phyloP scores from a whole-genome alignment of 352 stramenopile genomes.

The Sclerospora graminicola region DNA sequence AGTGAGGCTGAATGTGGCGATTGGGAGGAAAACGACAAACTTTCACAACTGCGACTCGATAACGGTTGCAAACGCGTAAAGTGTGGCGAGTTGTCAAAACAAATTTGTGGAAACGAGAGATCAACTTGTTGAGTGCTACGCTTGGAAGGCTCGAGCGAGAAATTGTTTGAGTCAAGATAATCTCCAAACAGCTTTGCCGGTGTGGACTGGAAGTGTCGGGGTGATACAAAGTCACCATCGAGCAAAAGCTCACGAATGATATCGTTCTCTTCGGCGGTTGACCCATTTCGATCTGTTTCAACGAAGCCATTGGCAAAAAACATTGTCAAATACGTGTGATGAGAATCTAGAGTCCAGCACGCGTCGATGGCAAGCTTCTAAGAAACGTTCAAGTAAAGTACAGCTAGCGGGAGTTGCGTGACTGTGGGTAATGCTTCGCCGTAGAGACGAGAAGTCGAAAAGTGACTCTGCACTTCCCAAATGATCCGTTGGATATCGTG shows the following conservation, averaged over 20 bases:
- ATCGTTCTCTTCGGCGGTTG: conserved; percentile 49
- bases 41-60: conserved; percentile 35
- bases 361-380: conserved; percentile 16
- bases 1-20: conserved; percentile 36
- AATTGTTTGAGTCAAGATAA: conserved; percentile 7
- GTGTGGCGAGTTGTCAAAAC: conserved; percentile 50
- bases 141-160: conserved; percentile 21
- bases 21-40: conserved; percentile 26
- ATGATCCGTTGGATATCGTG: conserved; percentile 13
- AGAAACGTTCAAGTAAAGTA: conserved; percentile 30
- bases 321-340: conserved; percentile 13
- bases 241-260: conserved; percentile 68
- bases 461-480: conserved; percentile 16
- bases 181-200: conserved; percentile 31
- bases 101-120: conserved; percentile 61
- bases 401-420: conserved; percentile 21
- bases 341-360: conserved; percentile 17
- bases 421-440: conserved; percentile 24
- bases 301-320: conserved; percentile 64
- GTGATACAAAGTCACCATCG: conserved; percentile 57
- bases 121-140: conserved; percentile 44
- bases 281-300: conserved; percentile 47
- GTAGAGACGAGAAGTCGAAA: conserved; percentile 27
- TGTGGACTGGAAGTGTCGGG: conserved; percentile 35
- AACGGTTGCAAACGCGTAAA: conserved; percentile 50